Evolutionary conservation across 176 grass and related monocot species (phyloP), one percentile per base, ranked within the genome.

Genomic region (Oryza rufipogon): DNA sequence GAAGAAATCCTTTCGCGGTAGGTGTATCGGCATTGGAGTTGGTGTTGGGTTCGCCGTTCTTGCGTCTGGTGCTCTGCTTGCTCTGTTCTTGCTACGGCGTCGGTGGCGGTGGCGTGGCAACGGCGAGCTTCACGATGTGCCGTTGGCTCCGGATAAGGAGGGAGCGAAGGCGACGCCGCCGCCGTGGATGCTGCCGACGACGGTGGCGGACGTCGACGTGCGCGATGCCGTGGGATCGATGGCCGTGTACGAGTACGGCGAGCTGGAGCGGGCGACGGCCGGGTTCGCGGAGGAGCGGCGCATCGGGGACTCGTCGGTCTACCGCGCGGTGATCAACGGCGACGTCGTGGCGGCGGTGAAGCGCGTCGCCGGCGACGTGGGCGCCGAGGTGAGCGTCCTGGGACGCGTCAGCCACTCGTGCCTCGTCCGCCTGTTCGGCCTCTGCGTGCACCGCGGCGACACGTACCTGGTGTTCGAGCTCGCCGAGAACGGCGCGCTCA

Each of bases 381-480:
- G 84, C 32, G 83, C 60, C 9, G 91, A 92, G 91, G 89, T 92
- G 75, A 77, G 80, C 14, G 49, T 92, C n/a, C 82, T 87, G 54
- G 84, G 89, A 41, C 81, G 86, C n/a, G 60, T 87, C 23, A 92
- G 85, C 76, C 91, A 92, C 77, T 78, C 80, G 25, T 84, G 66
- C 74, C 73, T 95, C 73, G 58, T 90, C 79, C 84, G 92, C 58
- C 87, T 95, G 8, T 84, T 90, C 13, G 92, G 92, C 49, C 78
- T 90, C 83, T 95, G 91, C 85, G 78, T 87, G 71, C 91, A 92
- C 85, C 68, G 67, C 46, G 91, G 94, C 42, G 63, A 94, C 82
- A 92, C 91, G 19, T 97, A 77, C 89, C 87, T 97, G 13, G 94
- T 97, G 42, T 92, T 90, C 80, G 91, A 94, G 85, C 90, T 83